Conservation (phyloP, 768 basidiomycete species). For the Krasilnikovozyma curviuscula region DNA sequence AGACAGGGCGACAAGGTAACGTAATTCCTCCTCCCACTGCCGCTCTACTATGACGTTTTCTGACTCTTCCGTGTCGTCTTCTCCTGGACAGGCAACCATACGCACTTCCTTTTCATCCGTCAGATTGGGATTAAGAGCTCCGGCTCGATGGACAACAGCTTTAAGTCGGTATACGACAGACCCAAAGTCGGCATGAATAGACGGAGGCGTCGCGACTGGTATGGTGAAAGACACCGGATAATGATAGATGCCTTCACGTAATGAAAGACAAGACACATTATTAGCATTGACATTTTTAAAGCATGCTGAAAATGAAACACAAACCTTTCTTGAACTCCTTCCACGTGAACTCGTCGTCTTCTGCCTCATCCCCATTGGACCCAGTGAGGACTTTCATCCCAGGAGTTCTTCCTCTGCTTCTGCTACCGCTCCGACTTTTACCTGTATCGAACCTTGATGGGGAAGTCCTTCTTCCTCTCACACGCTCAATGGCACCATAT, state of each 20-base stretch:
- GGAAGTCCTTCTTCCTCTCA: no score
- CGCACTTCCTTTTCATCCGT: slow-evolving; percentile 49
- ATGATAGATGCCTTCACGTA: slow-evolving; percentile 54
- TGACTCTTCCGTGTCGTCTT: slow-evolving; percentile 68
- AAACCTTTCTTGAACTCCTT: slow-evolving; percentile 72
- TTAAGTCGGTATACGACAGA: slow-evolving; percentile 58
- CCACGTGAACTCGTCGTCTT: slow-evolving; percentile 36
- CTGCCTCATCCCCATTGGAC: slow-evolving; percentile 17
- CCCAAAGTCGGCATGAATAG: slow-evolving; percentile 53
- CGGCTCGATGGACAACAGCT: slow-evolving; percentile 64
- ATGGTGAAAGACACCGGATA: slow-evolving; percentile 86
- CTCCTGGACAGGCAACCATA: slow-evolving; percentile 54
- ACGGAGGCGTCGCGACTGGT: slow-evolving; percentile 58
- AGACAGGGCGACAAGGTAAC: slow-evolving; percentile 55
- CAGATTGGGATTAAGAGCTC: slow-evolving; percentile 55
- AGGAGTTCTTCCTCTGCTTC: slow-evolving; percentile 25
- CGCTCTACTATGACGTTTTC: slow-evolving; percentile 63
- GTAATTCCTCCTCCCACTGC: slow-evolving; percentile 70
- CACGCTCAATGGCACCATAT: no score
- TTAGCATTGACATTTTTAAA: not conserved
- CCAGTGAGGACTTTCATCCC: slow-evolving; percentile 25
- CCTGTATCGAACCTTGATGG: no score
- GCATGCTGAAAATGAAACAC: slow-evolving; percentile 10
- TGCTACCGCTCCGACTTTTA: slow-evolving; percentile 18
- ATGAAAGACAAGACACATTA: not conserved